Conservation (phyloP, 805 yeast species). For the Cyberlindnera misumaiensis region DNA sequence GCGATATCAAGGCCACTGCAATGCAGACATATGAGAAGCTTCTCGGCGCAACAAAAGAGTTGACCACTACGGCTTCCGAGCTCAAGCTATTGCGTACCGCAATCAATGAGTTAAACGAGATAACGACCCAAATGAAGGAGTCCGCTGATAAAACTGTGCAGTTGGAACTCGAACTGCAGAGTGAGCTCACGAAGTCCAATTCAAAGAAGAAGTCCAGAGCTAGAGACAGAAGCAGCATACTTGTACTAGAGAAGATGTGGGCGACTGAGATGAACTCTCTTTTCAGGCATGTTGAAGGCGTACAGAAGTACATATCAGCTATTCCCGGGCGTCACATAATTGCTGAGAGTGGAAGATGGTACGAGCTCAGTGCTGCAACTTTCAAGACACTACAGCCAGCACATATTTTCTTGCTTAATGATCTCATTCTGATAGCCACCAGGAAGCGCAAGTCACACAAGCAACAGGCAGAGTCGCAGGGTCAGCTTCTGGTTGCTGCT, state of each 20-base stretch:
- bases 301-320: constrained; percentile 70
- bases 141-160: constrained; percentile 54
- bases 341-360: constrained; percentile 79
- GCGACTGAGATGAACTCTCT: constrained; percentile 60
- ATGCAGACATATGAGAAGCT: constrained; percentile 59
- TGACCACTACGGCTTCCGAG: constrained; percentile 58
- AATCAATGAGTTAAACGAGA: constrained; percentile 52
- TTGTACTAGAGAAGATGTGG: constrained; percentile 78
- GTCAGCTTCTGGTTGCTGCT: constrained; percentile 50
- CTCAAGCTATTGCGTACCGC: constrained; percentile 53
- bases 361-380: constrained; percentile 77
- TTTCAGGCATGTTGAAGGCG: constrained; percentile 85
- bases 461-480: constrained; percentile 23
- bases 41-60: constrained; percentile 50
- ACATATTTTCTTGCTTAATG: constrained; percentile 73
- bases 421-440: constrained; percentile 67
- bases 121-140: constrained; percentile 51
- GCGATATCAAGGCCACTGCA: constrained; percentile 52
- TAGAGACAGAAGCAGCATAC: constrained; percentile 62
- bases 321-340: constrained; percentile 75
- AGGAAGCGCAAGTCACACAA: constrained; percentile 34
- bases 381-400: constrained; percentile 73
- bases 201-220: constrained; percentile 41
- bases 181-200: constrained; percentile 11
- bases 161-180: constrained; percentile 31